These are phyloP conservation scores for Helminthosporium solani DNA, from an alignment of 2,329 filamentous ascomycete species.

Conservation along the genomic window DNA sequence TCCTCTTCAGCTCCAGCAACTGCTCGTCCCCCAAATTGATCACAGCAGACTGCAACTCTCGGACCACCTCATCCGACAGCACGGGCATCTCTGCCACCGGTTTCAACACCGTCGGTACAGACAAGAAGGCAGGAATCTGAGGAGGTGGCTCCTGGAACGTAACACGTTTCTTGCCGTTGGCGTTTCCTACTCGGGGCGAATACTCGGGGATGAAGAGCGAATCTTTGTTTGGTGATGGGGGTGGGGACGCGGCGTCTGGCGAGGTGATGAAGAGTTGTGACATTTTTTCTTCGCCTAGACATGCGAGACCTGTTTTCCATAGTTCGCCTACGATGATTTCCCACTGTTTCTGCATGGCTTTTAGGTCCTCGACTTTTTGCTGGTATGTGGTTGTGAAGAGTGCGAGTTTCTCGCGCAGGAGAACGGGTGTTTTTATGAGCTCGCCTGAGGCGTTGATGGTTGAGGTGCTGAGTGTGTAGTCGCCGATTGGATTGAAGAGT, in stretches of 20 bases:
- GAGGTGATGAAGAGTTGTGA: conserved; percentile 15
- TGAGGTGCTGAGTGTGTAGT: conserved; percentile 12
- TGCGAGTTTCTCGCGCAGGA: conserved; percentile 21
- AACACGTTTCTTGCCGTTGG: conserved; percentile 21
- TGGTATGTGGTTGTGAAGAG: conserved; percentile 23
- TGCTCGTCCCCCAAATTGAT: conserved; percentile 21
- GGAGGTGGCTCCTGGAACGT: conserved; percentile 17
- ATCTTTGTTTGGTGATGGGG: conserved; percentile 3
- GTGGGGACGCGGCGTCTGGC: not conserved
- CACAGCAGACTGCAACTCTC: conserved; percentile 17
- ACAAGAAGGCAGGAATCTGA: conserved; percentile 22
- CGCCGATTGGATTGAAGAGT: conserved; percentile 23
- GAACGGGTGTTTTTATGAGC: conserved; percentile 7
- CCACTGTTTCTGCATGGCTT: conserved; percentile 27
- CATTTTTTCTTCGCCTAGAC: conserved; percentile 26
- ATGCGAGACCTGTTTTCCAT: conserved; percentile 25
- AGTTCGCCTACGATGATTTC: conserved; percentile 30
- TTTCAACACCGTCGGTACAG: conserved; percentile 12
- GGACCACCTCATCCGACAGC: conserved; percentile 15
- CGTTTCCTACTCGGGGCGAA: conserved; percentile 2
- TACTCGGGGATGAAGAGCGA: conserved; percentile 23
- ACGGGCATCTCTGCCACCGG: conserved; percentile 7
- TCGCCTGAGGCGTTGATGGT: conserved; percentile 14
- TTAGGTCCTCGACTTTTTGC: conserved; percentile 20
- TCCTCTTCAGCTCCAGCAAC: conserved; percentile 17